Evolutionary conservation across 176 grass and related monocot species (phyloP).

Genomic region (Cenchrus purpureus): DNA sequence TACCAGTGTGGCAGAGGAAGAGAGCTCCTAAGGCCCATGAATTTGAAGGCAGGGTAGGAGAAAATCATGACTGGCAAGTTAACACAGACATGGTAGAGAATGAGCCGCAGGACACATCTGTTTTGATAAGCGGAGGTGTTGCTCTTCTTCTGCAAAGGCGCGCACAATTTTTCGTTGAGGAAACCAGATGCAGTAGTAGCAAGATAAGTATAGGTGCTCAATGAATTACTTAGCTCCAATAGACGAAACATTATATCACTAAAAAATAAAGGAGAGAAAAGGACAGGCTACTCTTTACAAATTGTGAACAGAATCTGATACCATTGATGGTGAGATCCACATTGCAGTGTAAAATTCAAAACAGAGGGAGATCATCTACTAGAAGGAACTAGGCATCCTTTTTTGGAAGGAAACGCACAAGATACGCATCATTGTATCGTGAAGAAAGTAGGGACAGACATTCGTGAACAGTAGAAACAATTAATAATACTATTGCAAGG

Average conservation of each 20-base stretch:
- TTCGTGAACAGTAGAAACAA: neutral
- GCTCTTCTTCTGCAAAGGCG: constrained; percentile 78
- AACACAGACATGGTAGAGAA: constrained; percentile 84
- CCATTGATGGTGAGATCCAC: neutral
- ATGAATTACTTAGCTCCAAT: neutral
- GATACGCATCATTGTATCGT: neutral
- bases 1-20: constrained; percentile 82
- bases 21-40: constrained; percentile 90
- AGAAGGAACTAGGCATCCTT: too few relatives aligned
- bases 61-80: constrained; percentile 91
- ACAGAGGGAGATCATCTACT: too few relatives aligned
- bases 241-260: neutral
- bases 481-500: too few relatives aligned
- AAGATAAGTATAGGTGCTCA: neutral
- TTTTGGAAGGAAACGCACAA: too few relatives aligned
- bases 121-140: constrained; percentile 70
- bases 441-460: neutral
- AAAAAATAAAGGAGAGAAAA: neutral
- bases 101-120: constrained; percentile 70
- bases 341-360: neutral
- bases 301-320: neutral
- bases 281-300: neutral
- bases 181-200: constrained; percentile 18
- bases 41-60: constrained; percentile 91
- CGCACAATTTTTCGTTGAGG: constrained; percentile 29